Percentiles rank a stretch among this genome's conserved stretches.
These are phyloP conservation scores for Postia placenta DNA, from an alignment of 768 basidiomycete genomes.

Conservation along the genomic window DNA sequence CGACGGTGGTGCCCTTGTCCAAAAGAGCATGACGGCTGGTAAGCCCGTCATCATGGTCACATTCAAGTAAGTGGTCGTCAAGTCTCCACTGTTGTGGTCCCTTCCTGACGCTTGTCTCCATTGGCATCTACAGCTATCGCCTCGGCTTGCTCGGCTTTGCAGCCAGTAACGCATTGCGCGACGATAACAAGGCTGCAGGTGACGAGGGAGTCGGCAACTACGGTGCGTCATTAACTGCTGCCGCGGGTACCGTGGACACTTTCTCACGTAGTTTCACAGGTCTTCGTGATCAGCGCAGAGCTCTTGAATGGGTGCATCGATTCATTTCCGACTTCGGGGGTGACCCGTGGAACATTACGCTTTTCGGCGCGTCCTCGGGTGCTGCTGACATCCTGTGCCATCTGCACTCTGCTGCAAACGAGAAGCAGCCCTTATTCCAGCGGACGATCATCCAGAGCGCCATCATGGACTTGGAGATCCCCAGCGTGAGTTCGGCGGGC, in stretches of 20 bases:
- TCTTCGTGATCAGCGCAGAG: constrained; percentile 33
- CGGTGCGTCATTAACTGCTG: constrained; percentile 35
- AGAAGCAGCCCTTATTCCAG: constrained; percentile 53
- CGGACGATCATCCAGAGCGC: constrained; percentile 76
- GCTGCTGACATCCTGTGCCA: constrained; percentile 30
- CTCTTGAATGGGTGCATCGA: constrained; percentile 46
- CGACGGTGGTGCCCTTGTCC: constrained; percentile 67
- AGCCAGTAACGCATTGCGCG: constrained; percentile 56
- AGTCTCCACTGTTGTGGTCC: neutral
- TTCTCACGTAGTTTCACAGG: constrained; percentile 8
- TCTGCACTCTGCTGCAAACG: constrained; percentile 58
- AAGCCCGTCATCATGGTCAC: constrained; percentile 70
- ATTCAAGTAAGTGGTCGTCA: constrained; percentile 53
- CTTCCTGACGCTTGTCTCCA: constrained; percentile 9
- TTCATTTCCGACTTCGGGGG: constrained; percentile 50
- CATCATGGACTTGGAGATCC: constrained; percentile 54
- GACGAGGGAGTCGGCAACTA: constrained; percentile 77
- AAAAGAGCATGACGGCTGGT: constrained; percentile 52
- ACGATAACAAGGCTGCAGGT: constrained; percentile 59
- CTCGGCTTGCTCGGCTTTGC: constrained; percentile 74
- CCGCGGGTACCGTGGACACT: neutral
- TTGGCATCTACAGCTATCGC: constrained; percentile 58
- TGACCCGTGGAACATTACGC: constrained; percentile 31
- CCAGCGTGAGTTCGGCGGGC: constrained; percentile 53
- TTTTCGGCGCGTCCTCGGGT: constrained; percentile 28